Conservation (phyloP, 805 yeast genomes). For the Yamadazyma ubonensis region DNA sequence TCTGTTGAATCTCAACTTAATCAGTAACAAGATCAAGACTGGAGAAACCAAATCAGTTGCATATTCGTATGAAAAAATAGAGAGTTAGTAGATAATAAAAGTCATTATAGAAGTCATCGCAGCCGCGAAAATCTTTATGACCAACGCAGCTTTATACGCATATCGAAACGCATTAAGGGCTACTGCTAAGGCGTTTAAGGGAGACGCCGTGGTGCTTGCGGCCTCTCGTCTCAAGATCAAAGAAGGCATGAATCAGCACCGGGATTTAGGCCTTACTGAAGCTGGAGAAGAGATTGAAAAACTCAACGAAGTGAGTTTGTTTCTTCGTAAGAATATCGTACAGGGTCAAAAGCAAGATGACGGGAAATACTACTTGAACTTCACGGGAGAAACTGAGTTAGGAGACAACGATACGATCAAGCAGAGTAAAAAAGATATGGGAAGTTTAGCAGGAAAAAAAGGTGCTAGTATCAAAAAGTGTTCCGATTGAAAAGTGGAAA, state of each 20-base stretch:
- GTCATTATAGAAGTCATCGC: background rate
- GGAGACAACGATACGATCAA: slow-evolving; percentile 87
- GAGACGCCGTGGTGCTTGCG: slow-evolving; percentile 46
- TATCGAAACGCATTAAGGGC: slow-evolving; percentile 70
- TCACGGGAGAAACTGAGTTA: slow-evolving; percentile 79
- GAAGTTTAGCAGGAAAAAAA: slow-evolving; percentile 55
- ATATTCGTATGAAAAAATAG: slow-evolving; percentile 48
- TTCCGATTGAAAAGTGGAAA: background rate
- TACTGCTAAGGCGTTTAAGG: slow-evolving; percentile 56
- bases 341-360: slow-evolving; percentile 63
- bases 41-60: slow-evolving; percentile 45
- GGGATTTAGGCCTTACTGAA: slow-evolving; percentile 19
- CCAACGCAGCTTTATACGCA: slow-evolving; percentile 43
- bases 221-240: slow-evolving; percentile 65
- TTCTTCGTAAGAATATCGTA: slow-evolving; percentile 75
- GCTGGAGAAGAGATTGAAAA: slow-evolving; percentile 46
- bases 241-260: slow-evolving; percentile 46
- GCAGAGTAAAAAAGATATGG: slow-evolving; percentile 42
- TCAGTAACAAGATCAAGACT: slow-evolving; percentile 25
- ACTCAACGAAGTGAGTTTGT: slow-evolving; percentile 67
- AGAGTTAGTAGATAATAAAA: background rate
- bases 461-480: slow-evolving; percentile 9
- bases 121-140: background rate
- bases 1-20: slow-evolving; percentile 45
- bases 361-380: slow-evolving; percentile 55